Evolutionary conservation across 306 rosid species (phyloP), one percentile per base, ranked within the genome.

Genomic region (Begonia loranthoides): DNA sequence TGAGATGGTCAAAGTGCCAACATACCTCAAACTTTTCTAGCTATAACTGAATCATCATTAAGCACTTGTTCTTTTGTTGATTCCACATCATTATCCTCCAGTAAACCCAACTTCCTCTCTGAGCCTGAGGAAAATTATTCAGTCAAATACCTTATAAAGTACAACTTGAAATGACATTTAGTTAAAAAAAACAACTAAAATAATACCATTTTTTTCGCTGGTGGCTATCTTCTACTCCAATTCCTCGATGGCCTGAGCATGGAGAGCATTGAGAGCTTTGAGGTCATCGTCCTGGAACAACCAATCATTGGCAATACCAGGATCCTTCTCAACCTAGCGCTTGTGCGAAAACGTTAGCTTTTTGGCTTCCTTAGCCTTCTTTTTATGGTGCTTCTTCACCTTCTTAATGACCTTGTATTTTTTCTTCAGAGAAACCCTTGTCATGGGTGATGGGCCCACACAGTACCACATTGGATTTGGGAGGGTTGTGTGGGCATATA

Each of bases 251-350:
- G 66, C 79, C 1, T 76, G 79, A 10, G 83, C 87, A 2, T 96
- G 75, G 16, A 96, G 83, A 21, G 73, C 77, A 69, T 92, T 96
- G 9, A 92, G 93, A 16, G 88, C 82, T 69, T 86, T 78, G 16
- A 92, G 87, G 74, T 92, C 99, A 61, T 86, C 93, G 56, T 92
- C 99, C 83, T 87, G 86, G 70, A 86, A 86, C 13, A 96, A 96
- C 96, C 99, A 92, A 56, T 86, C 99, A 61, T 92, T 92, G 55
- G 99, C 96, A 45, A 92, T 92, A 48, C 99, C 99, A 0, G 99
- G 99, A 60, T 92, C 99, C 67, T 92, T 92, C 79, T 92, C 99
- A 11, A 77, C 78, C 84, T 79, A 87, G 33, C 54, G 73, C 69
- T 80, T 82, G 3, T 71, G 57, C 34, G 61, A 68, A 58, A 80